These are phyloP conservation scores for Xylariaceae sp. DNA, from an alignment of 2,329 filamentous ascomycete genomes.

Conservation along the genomic window DNA sequence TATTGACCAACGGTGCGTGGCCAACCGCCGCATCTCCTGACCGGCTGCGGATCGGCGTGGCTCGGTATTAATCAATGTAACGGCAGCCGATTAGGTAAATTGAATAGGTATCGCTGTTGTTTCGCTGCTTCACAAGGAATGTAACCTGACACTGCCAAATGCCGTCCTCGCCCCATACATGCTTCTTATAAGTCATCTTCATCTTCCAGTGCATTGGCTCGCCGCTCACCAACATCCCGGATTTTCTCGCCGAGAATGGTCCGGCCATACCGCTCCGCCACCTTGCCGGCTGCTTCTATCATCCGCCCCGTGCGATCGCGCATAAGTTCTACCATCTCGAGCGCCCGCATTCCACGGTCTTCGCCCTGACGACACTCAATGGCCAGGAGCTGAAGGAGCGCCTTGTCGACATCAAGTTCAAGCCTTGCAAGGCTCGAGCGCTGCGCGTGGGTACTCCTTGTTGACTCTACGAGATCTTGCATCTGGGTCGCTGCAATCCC, in stretches of 20 bases:
- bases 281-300: constrained; percentile 84
- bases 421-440: constrained; percentile 63
- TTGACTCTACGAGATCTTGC: constrained; percentile 67
- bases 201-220: constrained; percentile 44
- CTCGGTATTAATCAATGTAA: no score
- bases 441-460: constrained; percentile 60
- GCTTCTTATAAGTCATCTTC: constrained; percentile 22
- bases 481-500: constrained; percentile 69
- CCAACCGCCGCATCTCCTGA: no score
- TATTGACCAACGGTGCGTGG: no score
- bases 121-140: neutral
- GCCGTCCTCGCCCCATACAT: constrained; percentile 3
- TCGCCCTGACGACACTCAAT: constrained; percentile 89
- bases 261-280: constrained; percentile 80
- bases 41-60: no score
- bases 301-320: constrained; percentile 80
- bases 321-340: constrained; percentile 87
- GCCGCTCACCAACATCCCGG: constrained; percentile 71
- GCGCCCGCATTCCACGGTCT: constrained; percentile 87
- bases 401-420: constrained; percentile 85
- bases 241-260: constrained; percentile 86
- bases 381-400: constrained; percentile 81
- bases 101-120: no score
- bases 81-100: no score
- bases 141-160: neutral